Conservation (phyloP, 495 filamentous ascomycete species). For the Apodospora peruviana region DNA sequence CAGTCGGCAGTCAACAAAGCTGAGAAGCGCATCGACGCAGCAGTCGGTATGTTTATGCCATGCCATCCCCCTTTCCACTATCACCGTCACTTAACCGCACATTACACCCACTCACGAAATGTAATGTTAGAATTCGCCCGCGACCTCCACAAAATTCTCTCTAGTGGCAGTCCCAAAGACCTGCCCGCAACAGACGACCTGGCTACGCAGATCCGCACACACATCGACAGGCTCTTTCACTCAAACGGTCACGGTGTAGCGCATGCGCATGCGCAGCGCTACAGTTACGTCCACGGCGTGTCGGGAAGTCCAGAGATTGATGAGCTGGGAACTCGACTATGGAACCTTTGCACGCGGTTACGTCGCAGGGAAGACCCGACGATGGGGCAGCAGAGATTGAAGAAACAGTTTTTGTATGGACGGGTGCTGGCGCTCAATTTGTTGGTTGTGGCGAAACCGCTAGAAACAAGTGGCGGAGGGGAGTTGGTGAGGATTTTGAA, state of each 20-base stretch:
- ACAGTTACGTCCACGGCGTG: constrained; percentile 6
- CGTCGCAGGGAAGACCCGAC: constrained; percentile 21
- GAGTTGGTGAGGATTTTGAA: constrained; percentile 55
- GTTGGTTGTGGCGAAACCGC: constrained; percentile 50
- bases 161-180: constrained; percentile 10
- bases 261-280: constrained; percentile 16
- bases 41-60: constrained; percentile 10
- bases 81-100: not conserved
- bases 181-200: constrained; percentile 17
- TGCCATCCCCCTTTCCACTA: not conserved
- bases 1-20: too few relatives aligned
- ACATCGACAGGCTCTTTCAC: constrained; percentile 26
- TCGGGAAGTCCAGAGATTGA: constrained; percentile 43
- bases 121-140: constrained; percentile 14
- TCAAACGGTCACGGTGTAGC: too few relatives aligned
- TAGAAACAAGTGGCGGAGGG: constrained; percentile 16
- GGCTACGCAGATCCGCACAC: constrained; percentile 32
- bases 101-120: not conserved
- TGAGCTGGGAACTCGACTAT: constrained; percentile 48
- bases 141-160: constrained; percentile 15
- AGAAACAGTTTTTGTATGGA: constrained; percentile 26
- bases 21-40: constrained; percentile 14
- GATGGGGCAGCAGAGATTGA: not conserved
- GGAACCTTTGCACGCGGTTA: constrained; percentile 61
- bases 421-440: constrained; percentile 67